Conservation (phyloP, 192 early-diverging fungal genomes). For the Coemansia sp. region DNA sequence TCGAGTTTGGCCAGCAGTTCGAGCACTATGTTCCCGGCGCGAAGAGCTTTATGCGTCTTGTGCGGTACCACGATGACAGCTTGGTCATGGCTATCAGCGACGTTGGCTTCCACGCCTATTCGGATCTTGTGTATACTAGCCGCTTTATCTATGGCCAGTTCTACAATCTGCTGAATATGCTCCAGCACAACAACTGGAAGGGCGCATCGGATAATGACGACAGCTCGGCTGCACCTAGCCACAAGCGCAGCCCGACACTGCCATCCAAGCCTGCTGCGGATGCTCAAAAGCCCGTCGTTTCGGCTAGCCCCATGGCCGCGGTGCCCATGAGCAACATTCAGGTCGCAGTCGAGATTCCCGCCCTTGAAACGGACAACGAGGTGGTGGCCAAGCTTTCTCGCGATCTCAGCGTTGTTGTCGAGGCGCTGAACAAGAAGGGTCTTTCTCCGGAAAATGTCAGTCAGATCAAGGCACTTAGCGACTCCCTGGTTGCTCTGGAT, state of each 20-base stretch:
- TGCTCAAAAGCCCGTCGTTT: neutral
- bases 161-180: constrained; percentile 52
- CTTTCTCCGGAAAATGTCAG: constrained; percentile 39
- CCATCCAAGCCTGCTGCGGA: neutral
- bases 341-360: constrained; percentile 49
- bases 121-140: constrained; percentile 46
- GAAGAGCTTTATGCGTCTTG: constrained; percentile 52
- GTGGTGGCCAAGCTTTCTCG: constrained; percentile 31
- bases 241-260: constrained; percentile 6
- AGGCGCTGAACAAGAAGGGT: constrained; percentile 35
- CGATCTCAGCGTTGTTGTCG: constrained; percentile 33
- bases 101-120: constrained; percentile 59
- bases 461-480: constrained; percentile 44
- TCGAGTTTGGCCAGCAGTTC: constrained; percentile 59
- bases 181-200: constrained; percentile 47
- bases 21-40: constrained; percentile 60
- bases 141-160: constrained; percentile 52
- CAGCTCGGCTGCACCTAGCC: constrained; percentile 10
- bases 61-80: constrained; percentile 53
- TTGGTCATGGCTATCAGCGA: constrained; percentile 50
- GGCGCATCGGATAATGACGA: constrained; percentile 36
- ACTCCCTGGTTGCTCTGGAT: constrained; percentile 52
- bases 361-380: constrained; percentile 34
- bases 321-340: constrained; percentile 29
- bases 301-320: constrained; percentile 9